A percentile compares a stretch with the other conserved stretches of the same genome.
Evolutionary conservation across 768 basidiomycete genomes (phyloP).

Genomic region (Tricholoma terreum): DNA sequence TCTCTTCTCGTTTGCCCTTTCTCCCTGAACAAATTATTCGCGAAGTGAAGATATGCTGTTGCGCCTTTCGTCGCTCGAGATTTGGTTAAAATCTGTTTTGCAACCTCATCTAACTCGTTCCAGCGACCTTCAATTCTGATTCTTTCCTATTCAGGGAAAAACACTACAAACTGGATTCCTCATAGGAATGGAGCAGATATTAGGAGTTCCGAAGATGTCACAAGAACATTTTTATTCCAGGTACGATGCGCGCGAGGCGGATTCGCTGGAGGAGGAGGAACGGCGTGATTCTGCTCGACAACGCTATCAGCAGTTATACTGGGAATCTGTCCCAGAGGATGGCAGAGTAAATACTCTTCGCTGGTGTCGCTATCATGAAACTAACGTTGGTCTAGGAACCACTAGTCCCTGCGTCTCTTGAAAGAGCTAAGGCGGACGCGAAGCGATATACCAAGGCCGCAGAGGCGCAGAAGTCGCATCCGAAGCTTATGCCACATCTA

Average conservation of each 20-base stretch:
- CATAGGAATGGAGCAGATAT: slow-evolving; percentile 74
- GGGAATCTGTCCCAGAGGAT: slow-evolving; percentile 74
- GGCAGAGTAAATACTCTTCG: slow-evolving; percentile 45
- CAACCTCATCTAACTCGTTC: slow-evolving; percentile 65
- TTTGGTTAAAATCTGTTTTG: slow-evolving; percentile 55
- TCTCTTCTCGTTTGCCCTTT: neutral
- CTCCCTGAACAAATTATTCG: slow-evolving; percentile 56
- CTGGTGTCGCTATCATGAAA: neutral
- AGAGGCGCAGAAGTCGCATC: slow-evolving; percentile 37
- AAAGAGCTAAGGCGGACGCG: slow-evolving; percentile 42
- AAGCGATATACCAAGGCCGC: slow-evolving; percentile 30
- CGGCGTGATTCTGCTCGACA: slow-evolving; percentile 53
- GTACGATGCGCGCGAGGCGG: slow-evolving; percentile 57
- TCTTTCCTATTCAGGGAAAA: slow-evolving; percentile 43
- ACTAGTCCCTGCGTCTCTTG: slow-evolving; percentile 54
- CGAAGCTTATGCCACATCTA: slow-evolving; percentile 36
- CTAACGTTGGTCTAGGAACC: slow-evolving; percentile 46
- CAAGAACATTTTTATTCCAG: slow-evolving; percentile 22
- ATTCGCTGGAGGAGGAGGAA: slow-evolving; percentile 56
- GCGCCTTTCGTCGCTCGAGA: slow-evolving; percentile 61
- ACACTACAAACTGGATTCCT: slow-evolving; percentile 77
- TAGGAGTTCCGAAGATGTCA: slow-evolving; percentile 47
- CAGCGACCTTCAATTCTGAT: slow-evolving; percentile 7
- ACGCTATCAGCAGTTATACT: slow-evolving; percentile 70
- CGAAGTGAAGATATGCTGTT: slow-evolving; percentile 57